A percentile compares a stretch with the other conserved stretches of the same genome.
phyloP scores from a whole-genome alignment of 2,329 filamentous ascomycete genomes.

The Dactylonectria estremocensis region DNA sequence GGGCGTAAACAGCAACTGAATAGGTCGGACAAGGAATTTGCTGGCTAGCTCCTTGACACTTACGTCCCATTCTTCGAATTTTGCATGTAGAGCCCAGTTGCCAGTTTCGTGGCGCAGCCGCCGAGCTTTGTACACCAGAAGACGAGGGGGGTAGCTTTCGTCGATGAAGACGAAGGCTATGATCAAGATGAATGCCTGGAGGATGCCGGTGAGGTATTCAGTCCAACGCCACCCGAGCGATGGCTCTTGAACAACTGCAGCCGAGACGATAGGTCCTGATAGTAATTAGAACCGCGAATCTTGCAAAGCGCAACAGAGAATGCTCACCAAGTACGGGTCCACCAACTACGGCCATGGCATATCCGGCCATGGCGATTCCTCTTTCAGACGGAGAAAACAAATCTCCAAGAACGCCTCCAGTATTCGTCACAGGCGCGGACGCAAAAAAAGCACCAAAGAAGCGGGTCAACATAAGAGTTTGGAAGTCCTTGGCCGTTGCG shows the following conservation, averaged over 20 bases:
- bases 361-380: constrained; percentile 73
- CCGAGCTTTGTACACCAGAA: constrained; percentile 70
- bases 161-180: constrained; percentile 69
- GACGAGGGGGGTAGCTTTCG: constrained; percentile 69
- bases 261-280: too few relatives aligned
- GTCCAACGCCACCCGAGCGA: constrained; percentile 64
- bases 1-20: constrained; percentile 77
- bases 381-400: constrained; percentile 68
- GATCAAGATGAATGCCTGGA: constrained; percentile 66
- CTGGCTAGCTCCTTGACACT: constrained; percentile 71
- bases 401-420: constrained; percentile 73
- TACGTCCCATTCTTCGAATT: constrained; percentile 80
- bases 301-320: constrained; percentile 54
- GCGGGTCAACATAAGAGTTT: constrained; percentile 75
- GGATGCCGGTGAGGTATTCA: constrained; percentile 68
- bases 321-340: constrained; percentile 65
- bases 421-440: constrained; percentile 66
- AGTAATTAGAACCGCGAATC: constrained; percentile 45
- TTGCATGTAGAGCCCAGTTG: constrained; percentile 79
- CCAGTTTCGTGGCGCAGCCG: constrained; percentile 70
- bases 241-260: too few relatives aligned
- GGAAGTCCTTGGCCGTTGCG: constrained; percentile 75
- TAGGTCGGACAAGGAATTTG: constrained; percentile 78
- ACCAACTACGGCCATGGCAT: constrained; percentile 72
- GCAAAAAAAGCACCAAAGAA: constrained; percentile 75